Percentiles rank a stretch among this genome's conserved stretches.
Evolutionary conservation across 176 grass and related monocot species (phyloP).

Genomic region (Aegilops speltoides): DNA sequence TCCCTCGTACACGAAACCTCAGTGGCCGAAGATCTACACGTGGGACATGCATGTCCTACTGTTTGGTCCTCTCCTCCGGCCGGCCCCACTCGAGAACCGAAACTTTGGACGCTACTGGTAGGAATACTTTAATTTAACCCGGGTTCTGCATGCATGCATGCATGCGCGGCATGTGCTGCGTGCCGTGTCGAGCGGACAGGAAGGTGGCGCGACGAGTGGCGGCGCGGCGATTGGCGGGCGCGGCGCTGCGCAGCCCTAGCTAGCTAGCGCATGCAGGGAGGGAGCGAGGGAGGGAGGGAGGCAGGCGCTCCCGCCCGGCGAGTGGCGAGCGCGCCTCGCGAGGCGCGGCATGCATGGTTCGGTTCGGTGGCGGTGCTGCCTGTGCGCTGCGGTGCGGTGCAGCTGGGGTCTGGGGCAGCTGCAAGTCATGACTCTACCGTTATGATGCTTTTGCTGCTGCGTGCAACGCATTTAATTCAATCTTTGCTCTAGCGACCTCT

Average conservation of each 20-base stretch:
- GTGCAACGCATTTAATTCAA: too few species aligned
- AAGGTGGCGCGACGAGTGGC: conserved; percentile 48
- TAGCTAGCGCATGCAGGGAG: neutral
- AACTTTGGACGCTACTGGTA: conserved; percentile 30
- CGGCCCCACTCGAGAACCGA: neutral
- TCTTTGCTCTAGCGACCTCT: too few species aligned
- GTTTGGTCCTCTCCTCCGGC: neutral
- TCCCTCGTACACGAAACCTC: conserved; percentile 14
- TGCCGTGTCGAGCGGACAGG: conserved; percentile 36
- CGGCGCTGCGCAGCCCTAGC: neutral
- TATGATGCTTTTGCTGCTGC: too few species aligned
- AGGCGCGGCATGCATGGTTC: conserved; percentile 7
- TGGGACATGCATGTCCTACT: conserved; percentile 40
- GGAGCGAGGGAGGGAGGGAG: neutral
- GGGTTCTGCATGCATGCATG: conserved; percentile 53
- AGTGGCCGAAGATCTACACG: conserved; percentile 10
- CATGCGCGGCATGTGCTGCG: conserved; percentile 49
- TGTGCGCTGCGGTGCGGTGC: conserved; percentile 8
- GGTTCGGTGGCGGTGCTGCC: conserved; percentile 11
- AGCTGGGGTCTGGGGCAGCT: too few species aligned
- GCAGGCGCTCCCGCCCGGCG: conserved; percentile 9
- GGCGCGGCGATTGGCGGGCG: conserved; percentile 36
- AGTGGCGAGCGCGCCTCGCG: conserved; percentile 40
- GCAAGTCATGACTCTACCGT: too few species aligned
- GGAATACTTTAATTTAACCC: neutral